phyloP scores from a whole-genome alignment of 768 basidiomycete species.

The Lactarius deliciosus region DNA sequence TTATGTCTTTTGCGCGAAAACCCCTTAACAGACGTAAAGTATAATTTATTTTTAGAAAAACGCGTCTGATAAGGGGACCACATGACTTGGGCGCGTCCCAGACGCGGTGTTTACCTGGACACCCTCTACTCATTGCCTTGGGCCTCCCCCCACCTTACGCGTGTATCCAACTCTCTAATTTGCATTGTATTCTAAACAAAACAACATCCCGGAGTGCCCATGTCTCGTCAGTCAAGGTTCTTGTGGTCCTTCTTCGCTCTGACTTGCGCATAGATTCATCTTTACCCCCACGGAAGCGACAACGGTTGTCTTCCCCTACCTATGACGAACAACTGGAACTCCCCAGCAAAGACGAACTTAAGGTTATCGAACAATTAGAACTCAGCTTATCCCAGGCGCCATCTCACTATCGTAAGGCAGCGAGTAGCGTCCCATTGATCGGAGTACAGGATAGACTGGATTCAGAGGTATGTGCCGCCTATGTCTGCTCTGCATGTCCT shows the following conservation, averaged over 20 bases:
- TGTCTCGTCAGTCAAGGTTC: slow-evolving; percentile 9
- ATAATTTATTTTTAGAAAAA: background rate
- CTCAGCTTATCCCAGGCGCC: slow-evolving; percentile 13
- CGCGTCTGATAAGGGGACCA: background rate
- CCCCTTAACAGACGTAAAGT: background rate
- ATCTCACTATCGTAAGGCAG: background rate
- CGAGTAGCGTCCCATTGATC: background rate
- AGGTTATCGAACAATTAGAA: slow-evolving; percentile 11
- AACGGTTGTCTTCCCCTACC: slow-evolving; percentile 61
- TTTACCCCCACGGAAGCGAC: slow-evolving; percentile 55
- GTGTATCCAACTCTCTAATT: slow-evolving; percentile 1
- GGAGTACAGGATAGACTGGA: background rate
- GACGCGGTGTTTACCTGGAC: background rate
- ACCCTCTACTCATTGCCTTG: background rate
- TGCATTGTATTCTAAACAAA: background rate
- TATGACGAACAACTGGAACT: slow-evolving; percentile 47
- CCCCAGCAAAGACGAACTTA: slow-evolving; percentile 42
- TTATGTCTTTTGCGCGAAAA: background rate
- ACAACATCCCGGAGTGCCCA: background rate
- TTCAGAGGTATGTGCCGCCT: background rate
- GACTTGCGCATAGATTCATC: slow-evolving; percentile 22
- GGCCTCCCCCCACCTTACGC: background rate
- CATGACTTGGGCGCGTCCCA: background rate
- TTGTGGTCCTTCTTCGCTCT: background rate
- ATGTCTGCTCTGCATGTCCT: background rate